phyloP scores from a whole-genome alignment of 345 rosid genomes.

The Arabis alpina region DNA sequence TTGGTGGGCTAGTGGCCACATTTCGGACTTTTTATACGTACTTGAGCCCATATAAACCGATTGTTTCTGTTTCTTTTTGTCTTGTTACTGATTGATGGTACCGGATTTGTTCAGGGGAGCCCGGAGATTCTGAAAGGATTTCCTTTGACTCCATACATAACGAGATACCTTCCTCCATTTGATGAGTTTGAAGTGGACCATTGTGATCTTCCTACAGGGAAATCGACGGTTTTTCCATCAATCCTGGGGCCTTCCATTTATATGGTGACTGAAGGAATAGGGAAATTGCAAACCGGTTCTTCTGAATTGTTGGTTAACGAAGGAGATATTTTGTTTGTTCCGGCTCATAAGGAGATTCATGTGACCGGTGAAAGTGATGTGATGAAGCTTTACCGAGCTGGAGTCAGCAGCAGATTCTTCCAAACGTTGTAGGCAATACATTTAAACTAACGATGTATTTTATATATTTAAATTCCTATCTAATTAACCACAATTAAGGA shows the following conservation, averaged over 20 bases:
- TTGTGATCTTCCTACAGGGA: slow-evolving; percentile 66
- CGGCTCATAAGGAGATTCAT: slow-evolving; percentile 60
- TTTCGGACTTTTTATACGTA: too few relatives aligned
- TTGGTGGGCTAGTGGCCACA: too few relatives aligned
- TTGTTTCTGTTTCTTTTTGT: not conserved
- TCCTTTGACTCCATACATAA: slow-evolving; percentile 60
- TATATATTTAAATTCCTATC: not conserved
- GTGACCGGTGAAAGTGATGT: slow-evolving; percentile 54
- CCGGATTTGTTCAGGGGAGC: slow-evolving; percentile 58
- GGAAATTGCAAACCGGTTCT: slow-evolving; percentile 52
- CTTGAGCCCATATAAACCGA: not conserved
- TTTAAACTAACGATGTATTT: not conserved
- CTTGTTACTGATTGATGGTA: slow-evolving; percentile 11
- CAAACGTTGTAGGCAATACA: slow-evolving; percentile 40
- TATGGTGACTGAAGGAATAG: slow-evolving; percentile 62
- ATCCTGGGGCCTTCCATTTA: slow-evolving; percentile 82
- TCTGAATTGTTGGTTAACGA: slow-evolving; percentile 44
- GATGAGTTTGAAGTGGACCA: slow-evolving; percentile 88
- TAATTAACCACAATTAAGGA: not conserved
- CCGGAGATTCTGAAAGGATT: slow-evolving; percentile 86
- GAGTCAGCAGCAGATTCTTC: slow-evolving; percentile 72
- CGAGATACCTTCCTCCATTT: slow-evolving; percentile 88
- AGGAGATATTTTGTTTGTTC: slow-evolving; percentile 89
- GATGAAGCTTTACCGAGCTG: slow-evolving; percentile 80
- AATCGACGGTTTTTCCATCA: slow-evolving; percentile 67